Evolutionary conservation across 495 filamentous ascomycete genomes (phyloP).

Genomic region (Friedmanniomyces endolithicus): DNA sequence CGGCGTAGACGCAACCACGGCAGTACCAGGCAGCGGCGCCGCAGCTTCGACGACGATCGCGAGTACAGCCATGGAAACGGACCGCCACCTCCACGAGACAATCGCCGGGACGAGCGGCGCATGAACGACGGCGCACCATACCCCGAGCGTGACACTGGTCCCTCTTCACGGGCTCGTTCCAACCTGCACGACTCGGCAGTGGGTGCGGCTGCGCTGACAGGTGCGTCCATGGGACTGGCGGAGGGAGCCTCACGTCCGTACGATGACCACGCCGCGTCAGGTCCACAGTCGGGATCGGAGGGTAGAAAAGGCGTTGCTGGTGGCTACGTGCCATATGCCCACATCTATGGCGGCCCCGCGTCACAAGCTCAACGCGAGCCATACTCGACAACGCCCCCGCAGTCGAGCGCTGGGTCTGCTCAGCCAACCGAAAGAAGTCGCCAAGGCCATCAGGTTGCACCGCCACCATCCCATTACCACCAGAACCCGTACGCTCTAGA

Average conservation of each 20-base stretch:
- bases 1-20: conserved; percentile 4
- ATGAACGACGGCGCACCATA: neutral
- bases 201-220: neutral
- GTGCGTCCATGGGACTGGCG: neutral
- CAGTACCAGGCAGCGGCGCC: neutral
- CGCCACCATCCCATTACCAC: conserved; percentile 4
- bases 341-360: conserved; percentile 10
- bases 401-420: conserved; percentile 1
- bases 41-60: conserved; percentile 8
- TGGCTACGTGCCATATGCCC: conserved; percentile 16
- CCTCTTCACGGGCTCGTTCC: neutral
- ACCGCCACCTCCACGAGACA: neutral
- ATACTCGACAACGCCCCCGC: conserved; percentile 1
- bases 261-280: neutral
- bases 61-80: neutral
- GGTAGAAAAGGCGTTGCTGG: neutral
- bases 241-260: neutral
- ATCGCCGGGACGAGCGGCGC: conserved; percentile 3
- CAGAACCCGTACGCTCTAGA: conserved; percentile 17
- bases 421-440: neutral
- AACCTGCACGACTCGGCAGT: neutral
- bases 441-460: neutral
- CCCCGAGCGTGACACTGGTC: neutral
- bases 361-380: neutral
- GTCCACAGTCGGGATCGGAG: neutral